phyloP scores from a whole-genome alignment of 345 rosid species.

The Erucastrum elatum region DNA sequence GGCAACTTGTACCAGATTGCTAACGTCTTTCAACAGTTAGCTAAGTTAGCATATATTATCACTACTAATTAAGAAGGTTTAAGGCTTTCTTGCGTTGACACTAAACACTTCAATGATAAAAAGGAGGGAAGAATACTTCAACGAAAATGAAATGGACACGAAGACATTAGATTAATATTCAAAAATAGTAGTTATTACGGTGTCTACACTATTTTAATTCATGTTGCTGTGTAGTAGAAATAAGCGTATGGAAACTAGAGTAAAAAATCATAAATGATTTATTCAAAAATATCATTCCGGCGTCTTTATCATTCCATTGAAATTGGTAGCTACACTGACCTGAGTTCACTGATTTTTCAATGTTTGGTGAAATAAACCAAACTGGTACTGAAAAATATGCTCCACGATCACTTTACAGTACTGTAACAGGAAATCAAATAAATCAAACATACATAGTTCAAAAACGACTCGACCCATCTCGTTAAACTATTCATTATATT shows the following conservation, averaged over 20 bases:
- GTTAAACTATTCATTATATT: constrained; percentile 16
- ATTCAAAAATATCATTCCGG: neutral
- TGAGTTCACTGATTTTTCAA: neutral
- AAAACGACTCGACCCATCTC: constrained; percentile 22
- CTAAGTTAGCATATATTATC: neutral
- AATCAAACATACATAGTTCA: neutral
- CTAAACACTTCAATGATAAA: neutral
- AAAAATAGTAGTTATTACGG: neutral
- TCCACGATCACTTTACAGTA: neutral
- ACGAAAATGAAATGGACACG: neutral
- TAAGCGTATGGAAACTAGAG: neutral
- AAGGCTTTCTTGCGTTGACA: neutral
- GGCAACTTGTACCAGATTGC: constrained; percentile 44
- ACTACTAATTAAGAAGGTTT: neutral
- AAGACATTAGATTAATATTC: neutral
- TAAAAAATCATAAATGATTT: neutral
- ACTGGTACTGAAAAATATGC: neutral
- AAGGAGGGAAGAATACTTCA: neutral
- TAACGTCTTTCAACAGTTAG: neutral
- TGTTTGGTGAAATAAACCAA: constrained; percentile 1
- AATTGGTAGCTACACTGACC: constrained; percentile 10
- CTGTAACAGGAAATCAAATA: neutral
- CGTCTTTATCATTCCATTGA: constrained; percentile 15
- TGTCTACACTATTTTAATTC: neutral
- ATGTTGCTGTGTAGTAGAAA: constrained; percentile 5